Conservation (phyloP, 352 stramenopile genomes). For the Phytophthora cactorum region DNA sequence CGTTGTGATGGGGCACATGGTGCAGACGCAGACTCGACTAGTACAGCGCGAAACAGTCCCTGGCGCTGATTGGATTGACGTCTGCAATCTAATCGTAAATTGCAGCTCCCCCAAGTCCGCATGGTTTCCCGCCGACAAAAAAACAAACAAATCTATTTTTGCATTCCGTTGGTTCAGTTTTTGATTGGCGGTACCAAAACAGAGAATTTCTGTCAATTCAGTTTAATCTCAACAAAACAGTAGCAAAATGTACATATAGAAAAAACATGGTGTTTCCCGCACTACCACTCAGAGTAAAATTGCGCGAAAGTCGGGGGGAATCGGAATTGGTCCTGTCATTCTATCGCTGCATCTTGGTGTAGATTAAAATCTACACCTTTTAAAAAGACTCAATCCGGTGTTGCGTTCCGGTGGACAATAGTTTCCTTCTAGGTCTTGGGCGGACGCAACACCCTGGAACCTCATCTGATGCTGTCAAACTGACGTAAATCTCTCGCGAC, state of each 20-base stretch:
- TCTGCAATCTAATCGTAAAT: slow-evolving; percentile 20
- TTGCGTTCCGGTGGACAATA: neutral
- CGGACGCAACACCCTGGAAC: neutral
- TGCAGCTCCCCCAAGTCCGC: slow-evolving; percentile 1
- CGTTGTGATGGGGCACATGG: too few relatives aligned
- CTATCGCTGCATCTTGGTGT: neutral
- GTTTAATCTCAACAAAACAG: neutral
- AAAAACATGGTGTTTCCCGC: neutral
- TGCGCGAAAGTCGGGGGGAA: too few relatives aligned
- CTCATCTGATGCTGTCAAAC: slow-evolving; percentile 7
- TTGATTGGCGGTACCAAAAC: neutral
- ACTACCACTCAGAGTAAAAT: neutral
- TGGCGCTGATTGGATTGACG: slow-evolving; percentile 17
- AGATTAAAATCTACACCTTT: neutral
- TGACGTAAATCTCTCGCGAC: neutral
- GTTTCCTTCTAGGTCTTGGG: neutral
- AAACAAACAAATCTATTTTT: neutral
- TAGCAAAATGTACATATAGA: neutral
- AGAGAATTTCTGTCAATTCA: neutral
- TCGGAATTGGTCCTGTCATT: neutral
- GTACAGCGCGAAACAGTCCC: slow-evolving; percentile 19
- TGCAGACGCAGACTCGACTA: slow-evolving; percentile 4
- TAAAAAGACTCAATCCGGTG: neutral
- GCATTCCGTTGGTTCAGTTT: neutral
- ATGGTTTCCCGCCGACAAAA: slow-evolving; percentile 14